These are phyloP conservation scores for Passiflora organensis DNA, from an alignment of 345 rosid genomes.

Conservation along the genomic window DNA sequence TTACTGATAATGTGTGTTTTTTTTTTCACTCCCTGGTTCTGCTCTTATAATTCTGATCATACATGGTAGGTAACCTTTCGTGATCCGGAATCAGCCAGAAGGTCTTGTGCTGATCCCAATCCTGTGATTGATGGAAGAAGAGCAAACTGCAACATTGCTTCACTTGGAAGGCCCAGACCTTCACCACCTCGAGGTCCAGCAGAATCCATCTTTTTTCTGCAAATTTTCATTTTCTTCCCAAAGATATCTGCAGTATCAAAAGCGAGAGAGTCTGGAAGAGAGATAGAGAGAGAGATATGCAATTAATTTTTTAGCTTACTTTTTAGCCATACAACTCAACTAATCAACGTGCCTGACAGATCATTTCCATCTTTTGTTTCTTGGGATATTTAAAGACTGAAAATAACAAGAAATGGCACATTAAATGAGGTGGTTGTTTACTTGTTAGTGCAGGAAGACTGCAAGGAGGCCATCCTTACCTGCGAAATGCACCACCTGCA, in stretches of 20 bases:
- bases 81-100: conserved; percentile 79
- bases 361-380: background rate
- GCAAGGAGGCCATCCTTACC: conserved; percentile 58
- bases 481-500: conserved; percentile 21
- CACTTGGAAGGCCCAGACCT: conserved; percentile 77
- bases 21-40: no score
- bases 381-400: background rate
- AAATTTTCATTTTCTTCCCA: background rate
- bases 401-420: background rate
- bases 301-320: no score
- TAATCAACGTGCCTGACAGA: no score
- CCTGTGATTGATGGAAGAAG: conserved; percentile 86
- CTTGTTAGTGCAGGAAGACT: conserved; percentile 42
- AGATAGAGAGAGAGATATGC: no score
- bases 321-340: no score
- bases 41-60: background rate
- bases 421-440: background rate
- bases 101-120: conserved; percentile 73
- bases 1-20: no score
- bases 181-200: conserved; percentile 72
- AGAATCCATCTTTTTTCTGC: background rate
- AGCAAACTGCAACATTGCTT: conserved; percentile 91
- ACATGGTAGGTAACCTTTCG: conserved; percentile 80
- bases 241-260: background rate
- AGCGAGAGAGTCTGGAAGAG: no score